Base-by-base conservation (phyloP, 352 stramenopile genomes). In the Phytopythium delawarense region DNA sequence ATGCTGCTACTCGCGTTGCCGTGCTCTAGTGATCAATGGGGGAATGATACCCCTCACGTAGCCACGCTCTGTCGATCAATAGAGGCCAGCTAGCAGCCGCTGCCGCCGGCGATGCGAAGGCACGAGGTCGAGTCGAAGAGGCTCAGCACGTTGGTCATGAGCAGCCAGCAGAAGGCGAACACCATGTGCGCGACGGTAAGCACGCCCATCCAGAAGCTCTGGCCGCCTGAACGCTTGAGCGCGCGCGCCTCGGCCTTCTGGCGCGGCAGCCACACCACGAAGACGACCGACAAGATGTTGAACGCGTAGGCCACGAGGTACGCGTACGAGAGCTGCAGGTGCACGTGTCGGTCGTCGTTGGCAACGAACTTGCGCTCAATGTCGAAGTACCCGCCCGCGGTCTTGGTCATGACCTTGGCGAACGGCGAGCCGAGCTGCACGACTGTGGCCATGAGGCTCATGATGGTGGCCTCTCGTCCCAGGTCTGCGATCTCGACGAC, bases 141-240 rank as follows among this genome's bases (percentile, higher is more conserved):
- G 46, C 70, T 81, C 16, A 90, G 45, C 52, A 88, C 61, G 58
- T 88, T 88, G 28, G 76, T 87, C 73, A 81, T 85, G 23, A 88
- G 50, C 4, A 73, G 76, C 76, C 76, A 88, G 3, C 42, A 37
- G 21, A 85, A 55, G 7, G 73, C 67, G 32, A 87, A 83, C 7
- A 61, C 39, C 4, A 85, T 49, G 35, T 77, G 71, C 13, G 25
- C 16, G 32, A 75, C 44, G 8, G 70, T 78, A 13, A 67, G 15
- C 0, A 50, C 62, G 42, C 71, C 75, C 52, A 61, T 49, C 16
- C 63, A 35, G 51, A 72, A 70, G 62, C 63, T 87, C 54, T 61
- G 72, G 58, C 62, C 45, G 58, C 74, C 74, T 6, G 55, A 40
- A 6, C 59, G 55, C 62, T 83, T 64, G n/a, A 87, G 62, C 16